Percentiles rank a stretch among this genome's conserved stretches.
Conservation (phyloP, 192 early-diverging fungal genomes). For the Coemansia biformis region DNA sequence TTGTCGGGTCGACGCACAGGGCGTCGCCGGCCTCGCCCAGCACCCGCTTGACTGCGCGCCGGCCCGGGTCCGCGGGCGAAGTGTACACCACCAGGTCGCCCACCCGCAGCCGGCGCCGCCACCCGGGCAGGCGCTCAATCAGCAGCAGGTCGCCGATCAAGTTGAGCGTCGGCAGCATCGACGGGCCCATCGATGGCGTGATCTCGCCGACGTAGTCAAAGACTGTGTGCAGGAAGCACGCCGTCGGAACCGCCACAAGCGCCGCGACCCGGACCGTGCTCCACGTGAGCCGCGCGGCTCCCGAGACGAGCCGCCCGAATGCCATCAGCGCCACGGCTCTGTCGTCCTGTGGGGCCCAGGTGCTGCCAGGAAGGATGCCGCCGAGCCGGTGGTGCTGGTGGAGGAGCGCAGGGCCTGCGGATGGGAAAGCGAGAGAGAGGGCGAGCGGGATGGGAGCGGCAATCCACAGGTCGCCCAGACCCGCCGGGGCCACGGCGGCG, state of each 20-base stretch:
- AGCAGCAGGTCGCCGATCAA: slow-evolving; percentile 72
- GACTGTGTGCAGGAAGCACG: slow-evolving; percentile 64
- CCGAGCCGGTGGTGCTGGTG: too few relatives aligned
- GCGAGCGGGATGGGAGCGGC: too few relatives aligned
- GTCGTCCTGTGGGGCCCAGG: too few relatives aligned
- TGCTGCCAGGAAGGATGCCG: too few relatives aligned
- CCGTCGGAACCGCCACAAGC: slow-evolving; percentile 52
- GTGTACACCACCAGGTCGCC: slow-evolving; percentile 78
- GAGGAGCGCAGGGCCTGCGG: too few relatives aligned
- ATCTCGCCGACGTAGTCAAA: slow-evolving; percentile 72
- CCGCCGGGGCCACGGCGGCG: too few relatives aligned
- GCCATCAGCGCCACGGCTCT: background rate
- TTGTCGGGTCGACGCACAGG: slow-evolving; percentile 72
- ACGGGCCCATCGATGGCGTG: slow-evolving; percentile 71
- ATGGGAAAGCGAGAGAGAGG: too few relatives aligned
- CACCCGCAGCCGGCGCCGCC: slow-evolving; percentile 40
- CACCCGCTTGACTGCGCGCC: slow-evolving; percentile 74
- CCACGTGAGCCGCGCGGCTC: background rate
- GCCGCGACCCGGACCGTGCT: slow-evolving; percentile 6
- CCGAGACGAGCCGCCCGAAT: background rate
- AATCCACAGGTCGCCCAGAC: too few relatives aligned
- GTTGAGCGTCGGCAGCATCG: slow-evolving; percentile 90
- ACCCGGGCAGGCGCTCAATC: slow-evolving; percentile 63
- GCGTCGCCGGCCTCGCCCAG: slow-evolving; percentile 79
- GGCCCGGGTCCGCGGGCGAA: slow-evolving; percentile 64